Evolutionary conservation across 345 rosid genomes (phyloP), one percentile per base, ranked within the genome.

Genomic region (Dipteronia dyeriana): DNA sequence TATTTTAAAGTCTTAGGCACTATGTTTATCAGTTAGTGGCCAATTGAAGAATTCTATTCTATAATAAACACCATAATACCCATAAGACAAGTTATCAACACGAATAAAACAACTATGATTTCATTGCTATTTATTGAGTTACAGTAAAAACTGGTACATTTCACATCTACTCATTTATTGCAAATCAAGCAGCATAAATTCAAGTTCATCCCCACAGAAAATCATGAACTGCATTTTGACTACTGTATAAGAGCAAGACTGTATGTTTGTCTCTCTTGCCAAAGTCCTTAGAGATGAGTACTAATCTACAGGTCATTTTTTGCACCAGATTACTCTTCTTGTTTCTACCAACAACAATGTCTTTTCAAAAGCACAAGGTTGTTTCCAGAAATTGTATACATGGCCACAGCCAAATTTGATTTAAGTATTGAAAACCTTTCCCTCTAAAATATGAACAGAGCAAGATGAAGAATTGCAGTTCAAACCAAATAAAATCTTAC

Each of bases 401-500:
- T 45, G 49, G 13, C 13, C 0, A 22, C 70, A 38, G 51, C 20
- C 70, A 67, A n/a, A 67, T 67, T 19, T 43, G 26, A 17, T 49
- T 59, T 23, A 45, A 47, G 25, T 47, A 51, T 14, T 31, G 31
- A 25, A 63, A 74, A 75, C 29, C 29, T 31, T 19, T 49, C 22
- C 26, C 10, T 8, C 23, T 2, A 64, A 75, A 31, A 29, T 22
- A 75, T 66, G 7, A 75, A 51, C 26, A 20, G n/a, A 65, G 65
- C 11, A 53, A 22, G 56, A 65, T 22, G 51, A 74, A 79, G 4
- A 60, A 51, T 45, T 66, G 31, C 19, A 34, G 59, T 17, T 63
- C 51, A 63, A 69, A 73, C 60, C 41, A 69, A 23, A 43, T 39
- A 20, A 69, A 64, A 66, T 81, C 92, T 89, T 81, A 94, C 97